Evolutionary conservation across 306 rosid genomes (phyloP).

Genomic region (Geum urbanum): DNA sequence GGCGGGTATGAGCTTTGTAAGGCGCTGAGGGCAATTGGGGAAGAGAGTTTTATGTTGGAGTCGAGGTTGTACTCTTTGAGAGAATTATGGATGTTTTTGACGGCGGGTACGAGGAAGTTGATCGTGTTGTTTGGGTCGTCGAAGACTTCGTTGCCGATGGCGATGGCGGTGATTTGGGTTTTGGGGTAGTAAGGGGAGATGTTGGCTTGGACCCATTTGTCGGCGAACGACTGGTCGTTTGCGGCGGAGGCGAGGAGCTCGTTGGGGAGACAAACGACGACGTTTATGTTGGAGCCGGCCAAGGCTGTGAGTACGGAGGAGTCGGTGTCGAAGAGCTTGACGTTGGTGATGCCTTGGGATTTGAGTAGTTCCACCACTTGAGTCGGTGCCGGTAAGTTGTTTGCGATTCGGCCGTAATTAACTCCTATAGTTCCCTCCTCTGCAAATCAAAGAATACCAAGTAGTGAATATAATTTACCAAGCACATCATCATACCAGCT

Average conservation of each 20-base stretch:
- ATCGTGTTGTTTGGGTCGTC: constrained; percentile 63
- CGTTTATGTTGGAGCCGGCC: constrained; percentile 48
- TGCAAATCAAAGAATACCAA: constrained; percentile 11
- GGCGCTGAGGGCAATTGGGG: constrained; percentile 66
- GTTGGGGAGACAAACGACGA: constrained; percentile 60
- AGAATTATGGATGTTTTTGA: constrained; percentile 55
- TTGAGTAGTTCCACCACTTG: constrained; percentile 63
- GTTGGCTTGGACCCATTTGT: constrained; percentile 65
- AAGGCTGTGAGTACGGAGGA: constrained; percentile 56
- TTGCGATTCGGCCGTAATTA: constrained; percentile 74
- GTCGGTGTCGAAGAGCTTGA: constrained; percentile 74
- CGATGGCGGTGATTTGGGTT: constrained; percentile 66
- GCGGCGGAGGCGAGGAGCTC: constrained; percentile 66
- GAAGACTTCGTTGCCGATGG: constrained; percentile 85
- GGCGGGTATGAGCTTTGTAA: constrained; percentile 63
- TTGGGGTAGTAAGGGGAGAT: constrained; percentile 50
- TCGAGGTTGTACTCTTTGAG: constrained; percentile 38
- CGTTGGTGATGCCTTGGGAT: constrained; percentile 47
- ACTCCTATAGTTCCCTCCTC: constrained; percentile 57
- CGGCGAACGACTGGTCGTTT: constrained; percentile 53
- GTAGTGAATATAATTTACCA: neutral
- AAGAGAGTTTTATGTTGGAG: constrained; percentile 49
- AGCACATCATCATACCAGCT: neutral
- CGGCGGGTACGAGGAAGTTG: constrained; percentile 62
- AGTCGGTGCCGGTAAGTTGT: constrained; percentile 51